Base-by-base conservation (phyloP, 78 protist species). In the Dictyostelium intermedium region DNA sequence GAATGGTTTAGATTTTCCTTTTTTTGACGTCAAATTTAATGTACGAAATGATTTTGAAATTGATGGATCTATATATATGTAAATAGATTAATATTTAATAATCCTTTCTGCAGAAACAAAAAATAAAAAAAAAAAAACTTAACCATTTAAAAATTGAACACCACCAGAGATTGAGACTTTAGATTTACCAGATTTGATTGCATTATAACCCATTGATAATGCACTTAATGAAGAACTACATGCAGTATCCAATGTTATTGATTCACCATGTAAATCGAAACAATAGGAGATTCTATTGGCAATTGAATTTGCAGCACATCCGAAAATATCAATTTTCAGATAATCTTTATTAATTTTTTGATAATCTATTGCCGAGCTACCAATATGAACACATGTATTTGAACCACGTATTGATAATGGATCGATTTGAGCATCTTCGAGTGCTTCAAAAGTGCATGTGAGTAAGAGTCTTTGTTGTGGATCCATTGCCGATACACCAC, bases 161-260 rank as follows among this genome's bases (percentile, higher is more conserved):
- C 97, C 98, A 2, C 94, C 98, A 8, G 47, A 96, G 6, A 97
- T 32, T 7, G 98, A 97, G 61, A 39, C 11, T 37, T 87, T 77
- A 82, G 97, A 92, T 13, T 82, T 92, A 7, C 97, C 96, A 8
- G 37, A 14, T 25, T 89, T 73, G 45, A 97, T 47, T 37, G 94
- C 92, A n/a, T 41, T 25, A 56, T 14, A 1, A 20, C 98, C 99
- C 27, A 79, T 27, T 25, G 82, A 70, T 10, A 95, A 2, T 13
- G 98, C 98, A 39, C 93, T 95, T 47, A 98, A 93, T 5, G 98
- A 91, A n/a, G 96, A 82, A 20, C 96, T 84, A 87, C 99, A 97
- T 11, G 99, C 99, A n/a, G n/a, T n/a, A n/a, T n/a, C n/a, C n/a
- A n/a, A n/a, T n/a, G n/a, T n/a, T n/a, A n/a, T n/a, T n/a, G 45